Conservation (phyloP, 2,329 filamentous ascomycete genomes). For the Paramyrothecium roridum region DNA sequence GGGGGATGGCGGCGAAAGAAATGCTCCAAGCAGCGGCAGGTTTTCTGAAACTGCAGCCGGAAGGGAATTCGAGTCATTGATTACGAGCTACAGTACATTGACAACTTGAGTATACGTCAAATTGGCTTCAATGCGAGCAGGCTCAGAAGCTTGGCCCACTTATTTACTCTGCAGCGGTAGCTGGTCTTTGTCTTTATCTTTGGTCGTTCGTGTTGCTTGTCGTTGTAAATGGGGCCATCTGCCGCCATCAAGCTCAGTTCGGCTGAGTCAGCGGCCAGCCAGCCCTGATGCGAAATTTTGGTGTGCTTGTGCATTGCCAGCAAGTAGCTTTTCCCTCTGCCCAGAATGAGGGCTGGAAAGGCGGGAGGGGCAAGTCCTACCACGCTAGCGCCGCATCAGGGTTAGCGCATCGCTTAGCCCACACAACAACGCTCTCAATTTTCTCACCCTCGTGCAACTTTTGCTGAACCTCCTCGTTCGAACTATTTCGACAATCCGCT, state of each 20-base stretch:
- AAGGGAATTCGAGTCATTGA: conserved; percentile 1
- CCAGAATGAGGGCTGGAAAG: not conserved
- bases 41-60: conserved; percentile 15
- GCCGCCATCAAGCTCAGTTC: not conserved
- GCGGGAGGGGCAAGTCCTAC: conserved; percentile 25
- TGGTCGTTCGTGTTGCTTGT: too few species aligned
- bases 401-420: conserved; percentile 33
- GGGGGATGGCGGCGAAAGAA: conserved; percentile 25
- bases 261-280: not conserved
- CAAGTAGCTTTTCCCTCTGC: not conserved
- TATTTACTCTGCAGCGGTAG: too few species aligned
- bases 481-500: conserved; percentile 25
- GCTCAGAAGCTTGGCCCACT: too few species aligned
- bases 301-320: not conserved
- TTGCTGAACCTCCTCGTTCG: conserved; percentile 14
- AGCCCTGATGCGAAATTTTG: too few species aligned
- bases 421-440: conserved; percentile 30
- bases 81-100: too few species aligned
- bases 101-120: too few species aligned
- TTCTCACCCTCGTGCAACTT: conserved; percentile 29
- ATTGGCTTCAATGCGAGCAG: too few species aligned
- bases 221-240: too few species aligned
- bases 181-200: too few species aligned
- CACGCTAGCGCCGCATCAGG: conserved; percentile 15
- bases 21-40: conserved; percentile 20